Base-by-base conservation (phyloP, 2,329 filamentous ascomycete genomes). In the Paracamarosporium sp. region DNA sequence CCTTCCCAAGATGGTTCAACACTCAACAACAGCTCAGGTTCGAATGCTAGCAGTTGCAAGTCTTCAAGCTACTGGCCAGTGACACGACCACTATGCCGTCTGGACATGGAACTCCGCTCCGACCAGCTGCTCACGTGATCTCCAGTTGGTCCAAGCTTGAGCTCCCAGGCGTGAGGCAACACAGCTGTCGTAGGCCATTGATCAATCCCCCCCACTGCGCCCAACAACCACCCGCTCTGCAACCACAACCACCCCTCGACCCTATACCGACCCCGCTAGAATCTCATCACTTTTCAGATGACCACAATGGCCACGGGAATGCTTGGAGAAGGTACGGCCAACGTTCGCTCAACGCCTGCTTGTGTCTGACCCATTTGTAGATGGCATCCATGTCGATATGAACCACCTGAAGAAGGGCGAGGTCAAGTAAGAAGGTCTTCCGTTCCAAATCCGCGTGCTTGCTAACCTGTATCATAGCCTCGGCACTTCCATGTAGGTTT, bases 311-410 rank as follows among this genome's bases (percentile, higher is more conserved):
- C 64, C 25, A 76, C 73, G 28, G 75, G 75, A 56, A 72, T 72
- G 70, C 61, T 78, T 43, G 74, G 70, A 70, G 75, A 76, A 73
- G 75, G 75, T 76, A 69, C 45, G 30, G n/a, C 58, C 28, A 50
- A 50, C 58, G 25, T 57, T 45, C 28, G 25, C 27, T 25, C 40
- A 44, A 53, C 15, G 24, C 36, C 36, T 24, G 61, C 64, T 64
- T 30, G 38, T 53, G 63, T 62, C 75, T 77, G 50, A 77, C 69
- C 7, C 15, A 30, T 22, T n/a, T 43, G 56, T 72, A 98, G 95
- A 99, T 93, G 95, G 95, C 78, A 98, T 99, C 78, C 95, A 99
- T 79, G 85, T 99, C 70, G 95, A 99, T 77, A 99, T 99, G 95
- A 92, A 98, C 74, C 90, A 95, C 75, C 83, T 99, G 79, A 99